Evolutionary conservation across 2,329 filamentous ascomycete genomes (phyloP).

Genomic region (Aspergillus novoparasiticus): DNA sequence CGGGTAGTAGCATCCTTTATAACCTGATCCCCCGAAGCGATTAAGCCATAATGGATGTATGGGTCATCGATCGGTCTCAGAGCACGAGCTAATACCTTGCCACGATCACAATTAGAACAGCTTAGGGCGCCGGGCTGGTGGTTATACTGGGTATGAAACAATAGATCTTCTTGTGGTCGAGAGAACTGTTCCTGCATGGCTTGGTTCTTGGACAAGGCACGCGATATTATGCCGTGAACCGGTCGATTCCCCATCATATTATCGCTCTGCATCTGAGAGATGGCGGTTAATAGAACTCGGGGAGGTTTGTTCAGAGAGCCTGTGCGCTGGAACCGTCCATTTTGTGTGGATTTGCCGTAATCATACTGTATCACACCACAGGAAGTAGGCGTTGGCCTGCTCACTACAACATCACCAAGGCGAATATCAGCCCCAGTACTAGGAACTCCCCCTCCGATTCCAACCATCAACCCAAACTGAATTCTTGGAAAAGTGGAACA

Average conservation of each 20-base stretch:
- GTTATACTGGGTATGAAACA: conserved; percentile 15
- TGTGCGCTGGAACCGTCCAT: conserved; percentile 24
- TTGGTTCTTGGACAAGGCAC: background rate
- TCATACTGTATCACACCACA: background rate
- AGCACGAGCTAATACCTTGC: conserved; percentile 15
- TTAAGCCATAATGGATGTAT: conserved; percentile 27
- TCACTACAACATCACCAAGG: background rate
- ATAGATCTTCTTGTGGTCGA: conserved; percentile 17
- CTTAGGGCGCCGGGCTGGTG: conserved; percentile 4
- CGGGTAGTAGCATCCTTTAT: conserved; percentile 23
- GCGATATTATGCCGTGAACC: background rate
- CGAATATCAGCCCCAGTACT: background rate
- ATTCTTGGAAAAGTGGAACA: conserved; percentile 29
- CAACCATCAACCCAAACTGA: conserved; percentile 30
- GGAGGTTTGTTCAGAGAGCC: conserved; percentile 20
- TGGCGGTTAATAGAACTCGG: conserved; percentile 18
- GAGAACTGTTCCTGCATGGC: conserved; percentile 8
- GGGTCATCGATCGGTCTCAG: conserved; percentile 12
- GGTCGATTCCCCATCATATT: background rate
- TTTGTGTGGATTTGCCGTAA: conserved; percentile 22
- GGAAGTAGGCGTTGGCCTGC: background rate
- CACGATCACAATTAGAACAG: conserved; percentile 20
- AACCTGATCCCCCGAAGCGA: conserved; percentile 30
- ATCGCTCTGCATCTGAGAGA: conserved; percentile 12
- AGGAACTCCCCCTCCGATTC: conserved; percentile 29